Base-by-base conservation (phyloP, 371 early-diverging fungal species). In the Mucor mucedo region DNA sequence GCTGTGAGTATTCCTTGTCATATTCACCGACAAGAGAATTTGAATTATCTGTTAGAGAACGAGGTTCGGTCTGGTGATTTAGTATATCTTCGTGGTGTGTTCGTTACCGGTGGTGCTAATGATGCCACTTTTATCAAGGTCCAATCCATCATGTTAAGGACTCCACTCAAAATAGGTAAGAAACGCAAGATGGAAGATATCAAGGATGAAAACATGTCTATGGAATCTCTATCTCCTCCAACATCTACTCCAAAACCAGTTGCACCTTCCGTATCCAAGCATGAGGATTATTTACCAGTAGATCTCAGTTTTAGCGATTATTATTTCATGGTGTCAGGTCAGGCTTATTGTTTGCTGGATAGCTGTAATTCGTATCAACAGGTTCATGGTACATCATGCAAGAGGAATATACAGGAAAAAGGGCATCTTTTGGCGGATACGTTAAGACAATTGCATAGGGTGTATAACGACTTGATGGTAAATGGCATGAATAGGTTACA, bases 311-410 rank as follows among this genome's bases (percentile, higher is more conserved):
- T 67, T 49, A 52, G 54, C 27, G 54, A 67, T 5, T 67, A 48
- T 16, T 62, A 58, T 28, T 67, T 53, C 32, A 52, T 62, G 58
- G n/a, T 67, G 13, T 62, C 53, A 48, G 68, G 68, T 8, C 39
- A 62, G 29, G 52, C 50, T 2, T 21, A 56, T 14, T 55, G 29
- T 21, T 33, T 42, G 3, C 2, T 47, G 8, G 47, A 47, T 21
- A 27, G 21, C 2, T 47, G 21, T 47, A 27, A 47, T 21, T 5
- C 3, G 1, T 3, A 27, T 27, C 47, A 21, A 8, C 47, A 4
- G 4, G 4, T 21, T 21, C n/a, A 4, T 21, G 8, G 3, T 21
- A 47, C 5, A 21, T 47, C 47, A 44, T 44, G n/a, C 21, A 8
- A 47, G 21, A 47, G 2, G 7, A 47, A 27, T 27, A 14, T 47